These are phyloP conservation scores for Pichia cephalocereana DNA, from an alignment of 805 yeast species.

Conservation along the genomic window DNA sequence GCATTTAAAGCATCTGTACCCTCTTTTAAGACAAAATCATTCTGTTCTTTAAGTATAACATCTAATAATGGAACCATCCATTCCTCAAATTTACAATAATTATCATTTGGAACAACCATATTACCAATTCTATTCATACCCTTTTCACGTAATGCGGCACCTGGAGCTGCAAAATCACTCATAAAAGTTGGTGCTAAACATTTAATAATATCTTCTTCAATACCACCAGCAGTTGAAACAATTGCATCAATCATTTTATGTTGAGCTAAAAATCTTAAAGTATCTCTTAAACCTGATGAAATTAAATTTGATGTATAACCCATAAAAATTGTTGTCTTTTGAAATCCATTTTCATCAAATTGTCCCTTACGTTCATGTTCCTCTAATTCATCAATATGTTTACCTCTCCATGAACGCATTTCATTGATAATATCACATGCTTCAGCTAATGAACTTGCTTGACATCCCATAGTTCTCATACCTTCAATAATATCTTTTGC, in stretches of 20 bases:
- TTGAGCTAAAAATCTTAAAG: conserved; percentile 81
- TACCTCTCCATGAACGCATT: conserved; percentile 93
- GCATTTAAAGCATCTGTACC: conserved; percentile 56
- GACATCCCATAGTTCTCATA: conserved; percentile 96
- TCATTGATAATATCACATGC: conserved; percentile 90
- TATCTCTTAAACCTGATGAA: conserved; percentile 89
- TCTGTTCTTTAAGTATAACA: conserved; percentile 81
- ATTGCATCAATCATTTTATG: conserved; percentile 91
- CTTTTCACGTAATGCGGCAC: conserved; percentile 75
- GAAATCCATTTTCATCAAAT: conserved; percentile 69
- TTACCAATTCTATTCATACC: conserved; percentile 99
- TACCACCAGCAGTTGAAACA: conserved; percentile 97
- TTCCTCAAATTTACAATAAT: conserved; percentile 95
- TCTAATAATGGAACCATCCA: conserved; percentile 97
- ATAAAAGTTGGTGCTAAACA: conserved; percentile 93
- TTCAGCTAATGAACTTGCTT: conserved; percentile 74
- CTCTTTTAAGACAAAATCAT: conserved; percentile 44
- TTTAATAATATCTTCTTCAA: conserved; percentile 95
- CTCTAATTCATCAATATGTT: conserved; percentile 53
- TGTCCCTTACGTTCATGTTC: conserved; percentile 68
- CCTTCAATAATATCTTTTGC: conserved; percentile 73
- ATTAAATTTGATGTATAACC: conserved; percentile 96
- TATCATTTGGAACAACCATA: conserved; percentile 93
- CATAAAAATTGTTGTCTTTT: conserved; percentile 83
- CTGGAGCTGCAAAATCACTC: conserved; percentile 83